Evolutionary conservation across 192 early-diverging fungal species (phyloP).

Genomic region (Podila epigama): DNA sequence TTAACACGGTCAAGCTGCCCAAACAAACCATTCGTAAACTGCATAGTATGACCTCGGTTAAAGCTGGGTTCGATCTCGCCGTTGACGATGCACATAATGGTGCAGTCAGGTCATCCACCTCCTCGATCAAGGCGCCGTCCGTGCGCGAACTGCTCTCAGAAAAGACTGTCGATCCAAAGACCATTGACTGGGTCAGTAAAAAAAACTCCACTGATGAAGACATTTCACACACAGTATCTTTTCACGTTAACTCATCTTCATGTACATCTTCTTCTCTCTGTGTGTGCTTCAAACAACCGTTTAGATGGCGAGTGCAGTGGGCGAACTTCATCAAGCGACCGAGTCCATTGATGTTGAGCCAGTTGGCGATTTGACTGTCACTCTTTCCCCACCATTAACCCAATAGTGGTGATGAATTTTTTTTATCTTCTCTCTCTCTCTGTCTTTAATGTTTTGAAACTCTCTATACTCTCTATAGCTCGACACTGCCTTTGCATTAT

Average conservation of each 20-base stretch:
- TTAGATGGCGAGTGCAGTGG: slow-evolving; percentile 46
- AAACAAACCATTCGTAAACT: slow-evolving; percentile 38
- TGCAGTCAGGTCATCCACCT: slow-evolving; percentile 12
- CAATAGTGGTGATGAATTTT: not conserved
- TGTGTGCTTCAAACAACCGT: not conserved
- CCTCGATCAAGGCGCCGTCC: slow-evolving; percentile 40
- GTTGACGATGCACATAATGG: not conserved
- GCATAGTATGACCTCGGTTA: slow-evolving; percentile 38
- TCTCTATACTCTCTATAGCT: not conserved
- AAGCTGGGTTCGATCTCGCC: no score
- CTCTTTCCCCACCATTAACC: slow-evolving; percentile 18
- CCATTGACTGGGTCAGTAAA: slow-evolving; percentile 35
- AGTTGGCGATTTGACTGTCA: slow-evolving; percentile 46
- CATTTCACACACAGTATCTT: not conserved
- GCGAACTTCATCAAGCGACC: slow-evolving; percentile 42
- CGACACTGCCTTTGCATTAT: not conserved
- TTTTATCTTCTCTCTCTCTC: not conserved
- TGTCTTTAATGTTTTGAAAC: not conserved
- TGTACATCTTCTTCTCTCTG: not conserved
- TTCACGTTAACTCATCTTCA: not conserved
- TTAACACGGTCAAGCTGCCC: slow-evolving; percentile 42
- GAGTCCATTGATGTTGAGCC: slow-evolving; percentile 45
- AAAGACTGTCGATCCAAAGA: slow-evolving; percentile 40
- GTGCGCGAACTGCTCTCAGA: slow-evolving; percentile 42
- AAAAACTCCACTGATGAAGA: not conserved